Evolutionary conservation across 495 filamentous ascomycete species (phyloP), one percentile per base, ranked within the genome.

Genomic region (Amphirosellinia nigrospora): DNA sequence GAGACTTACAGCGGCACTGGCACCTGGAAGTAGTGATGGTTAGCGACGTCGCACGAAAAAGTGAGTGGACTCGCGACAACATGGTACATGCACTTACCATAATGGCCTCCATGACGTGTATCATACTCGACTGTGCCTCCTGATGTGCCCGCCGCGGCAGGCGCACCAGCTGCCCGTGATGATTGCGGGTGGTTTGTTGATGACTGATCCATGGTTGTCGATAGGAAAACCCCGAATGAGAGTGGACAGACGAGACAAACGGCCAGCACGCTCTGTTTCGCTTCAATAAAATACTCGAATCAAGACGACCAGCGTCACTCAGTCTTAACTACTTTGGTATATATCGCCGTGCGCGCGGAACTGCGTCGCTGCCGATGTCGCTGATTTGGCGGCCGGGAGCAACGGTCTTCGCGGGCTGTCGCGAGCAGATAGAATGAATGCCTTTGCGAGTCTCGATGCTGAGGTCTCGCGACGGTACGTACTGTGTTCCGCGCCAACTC

Each of bases 61-160:
- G 19, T 41, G 56, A 60, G 72, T 72, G 72, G 74, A 65, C 71
- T 73, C 70, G 70, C 74, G 72, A 76, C 63, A 67, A 59, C 70
- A 63, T 68, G 63, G 69, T 72, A 70, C 70, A 73, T 66, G 72
- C 71, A 86, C 87, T 72, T 85, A 94, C 93, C 94, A 83, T 96
- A 97, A 80, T 97, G 94, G 66, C 94, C 94, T 67, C 93, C 93
- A 77, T 92, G 89, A 70, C 83, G 82, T 55, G 90, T 86, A 81
- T 98, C 93, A 81, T 98, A 98, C 15, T 88, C 82, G 61, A 90
- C 90, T 72, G 85, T 39, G 82, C 76, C 86, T 88, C 73, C 86
- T 36, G 60, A 62, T 15, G 60, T 70, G 62, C 52, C 83, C 36
- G 69, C 26, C 9, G 53, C 53, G 50, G 61, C 52, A 66, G 39